Evolutionary conservation across 495 filamentous ascomycete genomes (phyloP).

Genomic region (Xylaria flabelliformis): DNA sequence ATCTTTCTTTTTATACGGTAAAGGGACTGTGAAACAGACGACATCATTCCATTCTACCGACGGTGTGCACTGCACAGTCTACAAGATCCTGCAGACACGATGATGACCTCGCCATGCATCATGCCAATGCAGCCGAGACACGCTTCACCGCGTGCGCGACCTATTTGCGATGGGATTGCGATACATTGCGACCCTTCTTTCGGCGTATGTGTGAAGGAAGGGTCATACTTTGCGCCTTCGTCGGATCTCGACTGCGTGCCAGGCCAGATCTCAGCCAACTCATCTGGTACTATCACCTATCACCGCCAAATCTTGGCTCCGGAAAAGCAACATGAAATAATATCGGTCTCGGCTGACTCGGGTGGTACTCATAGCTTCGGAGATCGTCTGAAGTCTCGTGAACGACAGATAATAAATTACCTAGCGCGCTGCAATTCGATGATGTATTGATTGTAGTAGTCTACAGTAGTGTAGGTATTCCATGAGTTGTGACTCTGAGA

Average conservation of each 20-base stretch:
- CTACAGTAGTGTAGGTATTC: background rate
- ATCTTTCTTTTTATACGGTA: conserved; percentile 5
- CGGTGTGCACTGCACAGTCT: conserved; percentile 16
- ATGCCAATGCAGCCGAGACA: conserved; percentile 29
- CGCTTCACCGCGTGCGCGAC: conserved; percentile 24
- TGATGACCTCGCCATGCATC: conserved; percentile 26
- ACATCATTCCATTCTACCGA: conserved; percentile 3
- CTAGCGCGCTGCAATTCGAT: background rate
- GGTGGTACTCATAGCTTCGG: conserved; percentile 4
- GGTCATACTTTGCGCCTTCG: conserved; percentile 27
- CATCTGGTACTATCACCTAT: conserved; percentile 10
- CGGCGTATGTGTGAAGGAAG: background rate
- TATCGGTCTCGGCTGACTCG: conserved; percentile 17
- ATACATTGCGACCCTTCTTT: conserved; percentile 15
- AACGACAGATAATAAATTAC: background rate
- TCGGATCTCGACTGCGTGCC: conserved; percentile 9
- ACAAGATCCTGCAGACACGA: conserved; percentile 24
- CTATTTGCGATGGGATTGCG: background rate
- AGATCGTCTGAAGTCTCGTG: background rate
- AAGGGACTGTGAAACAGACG: background rate
- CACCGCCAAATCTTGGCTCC: conserved; percentile 23
- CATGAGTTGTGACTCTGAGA: conserved; percentile 3
- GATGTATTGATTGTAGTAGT: background rate
- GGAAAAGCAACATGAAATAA: conserved; percentile 17
- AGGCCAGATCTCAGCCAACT: background rate